These are phyloP conservation scores for Fusarium oligoseptatum DNA, from an alignment of 2,329 filamentous ascomycete genomes.

Conservation along the genomic window DNA sequence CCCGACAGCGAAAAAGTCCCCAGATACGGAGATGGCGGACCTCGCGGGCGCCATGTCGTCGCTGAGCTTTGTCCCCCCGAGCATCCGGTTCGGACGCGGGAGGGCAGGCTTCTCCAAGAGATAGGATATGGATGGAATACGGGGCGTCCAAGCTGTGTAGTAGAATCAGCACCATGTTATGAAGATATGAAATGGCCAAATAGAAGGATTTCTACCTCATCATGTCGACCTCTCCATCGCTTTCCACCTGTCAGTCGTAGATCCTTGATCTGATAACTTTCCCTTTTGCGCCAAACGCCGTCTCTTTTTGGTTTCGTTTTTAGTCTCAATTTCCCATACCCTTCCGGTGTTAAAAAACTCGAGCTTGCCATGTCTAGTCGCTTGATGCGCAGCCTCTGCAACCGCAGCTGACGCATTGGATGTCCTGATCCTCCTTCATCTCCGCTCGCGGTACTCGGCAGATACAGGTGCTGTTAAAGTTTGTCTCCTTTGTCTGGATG, in stretches of 20 bases:
- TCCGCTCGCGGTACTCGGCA: constrained; percentile 92
- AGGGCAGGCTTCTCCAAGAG: constrained; percentile 66
- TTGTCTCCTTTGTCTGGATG: constrained; percentile 99
- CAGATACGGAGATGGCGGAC: constrained; percentile 71
- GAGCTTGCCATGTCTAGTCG: constrained; percentile 66
- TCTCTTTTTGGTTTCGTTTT: constrained; percentile 25
- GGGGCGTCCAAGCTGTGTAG: constrained; percentile 39
- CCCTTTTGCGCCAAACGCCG: constrained; percentile 44
- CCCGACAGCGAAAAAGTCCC: constrained; percentile 40
- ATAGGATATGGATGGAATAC: constrained; percentile 46
- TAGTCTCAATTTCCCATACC: background rate
- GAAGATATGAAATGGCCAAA: constrained; percentile 47
- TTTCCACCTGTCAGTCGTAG: constrained; percentile 19
- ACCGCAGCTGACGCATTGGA: constrained; percentile 95
- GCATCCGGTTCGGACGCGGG: constrained; percentile 73
- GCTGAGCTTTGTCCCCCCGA: constrained; percentile 77
- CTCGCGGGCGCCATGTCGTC: constrained; percentile 78
- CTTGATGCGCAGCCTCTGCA: constrained; percentile 91
- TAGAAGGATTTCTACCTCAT: constrained; percentile 55
- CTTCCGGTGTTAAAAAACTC: background rate
- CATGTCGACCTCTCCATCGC: constrained; percentile 22
- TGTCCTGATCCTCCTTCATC: constrained; percentile 88
- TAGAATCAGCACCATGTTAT: constrained; percentile 52
- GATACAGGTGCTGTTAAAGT: constrained; percentile 97
- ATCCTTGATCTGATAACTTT: constrained; percentile 22